Evolutionary conservation across 2,329 filamentous ascomycete species (phyloP).

Genomic region (Penicillium sp.): DNA sequence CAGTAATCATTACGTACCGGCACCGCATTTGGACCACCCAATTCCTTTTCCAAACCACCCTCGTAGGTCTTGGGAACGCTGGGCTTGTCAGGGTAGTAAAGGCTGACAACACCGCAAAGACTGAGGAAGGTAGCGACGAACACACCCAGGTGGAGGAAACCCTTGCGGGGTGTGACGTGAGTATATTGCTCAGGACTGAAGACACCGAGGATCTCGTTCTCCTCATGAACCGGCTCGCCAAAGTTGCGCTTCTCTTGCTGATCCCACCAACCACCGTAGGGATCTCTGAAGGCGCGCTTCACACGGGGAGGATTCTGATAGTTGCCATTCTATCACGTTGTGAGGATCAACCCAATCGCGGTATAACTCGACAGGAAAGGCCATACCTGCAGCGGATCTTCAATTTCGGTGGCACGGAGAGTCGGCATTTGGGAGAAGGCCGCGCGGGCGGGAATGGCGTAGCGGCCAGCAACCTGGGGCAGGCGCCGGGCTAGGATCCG

Average conservation of each 20-base stretch:
- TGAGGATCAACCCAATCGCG: background rate
- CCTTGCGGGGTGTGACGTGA: conserved; percentile 71
- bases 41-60: conserved; percentile 68
- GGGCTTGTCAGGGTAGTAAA: conserved; percentile 69
- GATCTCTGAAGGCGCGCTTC: conserved; percentile 91
- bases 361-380: background rate
- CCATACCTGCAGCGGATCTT: conserved; percentile 47
- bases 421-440: conserved; percentile 42
- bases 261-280: conserved; percentile 93
- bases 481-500: conserved; percentile 45
- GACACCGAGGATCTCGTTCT: conserved; percentile 87
- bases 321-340: conserved; percentile 41
- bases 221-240: conserved; percentile 93
- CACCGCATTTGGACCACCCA: conserved; percentile 66
- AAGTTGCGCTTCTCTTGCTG: conserved; percentile 96
- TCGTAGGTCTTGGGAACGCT: conserved; percentile 66
- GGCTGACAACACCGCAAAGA: conserved; percentile 65
- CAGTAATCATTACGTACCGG: conserved; percentile 59
- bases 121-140: conserved; percentile 65
- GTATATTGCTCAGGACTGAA: conserved; percentile 89
- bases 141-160: conserved; percentile 62
- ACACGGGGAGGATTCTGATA: conserved; percentile 55
- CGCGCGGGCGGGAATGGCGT: conserved; percentile 39
- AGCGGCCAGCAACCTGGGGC: conserved; percentile 39
- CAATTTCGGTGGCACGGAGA: conserved; percentile 39